These are phyloP conservation scores for Pythium dissimile DNA, from an alignment of 352 stramenopile species.

Conservation along the genomic window DNA sequence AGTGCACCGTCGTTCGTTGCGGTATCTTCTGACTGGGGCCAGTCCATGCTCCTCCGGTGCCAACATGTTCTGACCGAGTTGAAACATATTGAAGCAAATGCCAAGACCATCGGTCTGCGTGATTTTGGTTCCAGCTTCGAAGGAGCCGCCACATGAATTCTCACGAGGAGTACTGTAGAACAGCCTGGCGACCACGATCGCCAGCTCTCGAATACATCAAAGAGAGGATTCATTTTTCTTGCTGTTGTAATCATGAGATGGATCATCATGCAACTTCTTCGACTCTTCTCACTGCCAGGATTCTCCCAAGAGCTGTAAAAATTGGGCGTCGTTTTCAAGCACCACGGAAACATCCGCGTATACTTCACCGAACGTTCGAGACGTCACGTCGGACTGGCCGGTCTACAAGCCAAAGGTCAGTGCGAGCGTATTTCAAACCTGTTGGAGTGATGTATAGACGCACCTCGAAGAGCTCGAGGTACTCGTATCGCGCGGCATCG, in stretches of 20 bases:
- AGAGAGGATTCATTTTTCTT: too few species aligned
- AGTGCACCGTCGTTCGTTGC: too few species aligned
- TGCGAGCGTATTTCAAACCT: background rate
- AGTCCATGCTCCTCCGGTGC: slow-evolving; percentile 37
- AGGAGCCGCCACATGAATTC: background rate
- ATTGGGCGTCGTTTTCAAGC: slow-evolving; percentile 55
- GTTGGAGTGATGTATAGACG: background rate
- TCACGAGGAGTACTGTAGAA: background rate
- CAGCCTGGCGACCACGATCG: too few species aligned
- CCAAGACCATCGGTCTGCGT: slow-evolving; percentile 6
- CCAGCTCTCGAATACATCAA: too few species aligned
- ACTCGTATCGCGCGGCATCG: slow-evolving; percentile 36
- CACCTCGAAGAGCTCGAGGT: slow-evolving; percentile 48
- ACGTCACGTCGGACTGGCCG: slow-evolving; percentile 32
- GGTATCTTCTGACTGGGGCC: slow-evolving; percentile 20
- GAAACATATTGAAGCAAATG: slow-evolving; percentile 38
- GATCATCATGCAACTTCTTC: background rate
- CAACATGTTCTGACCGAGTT: slow-evolving; percentile 41
- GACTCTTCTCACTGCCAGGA: slow-evolving; percentile 51
- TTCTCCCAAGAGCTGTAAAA: slow-evolving; percentile 62
- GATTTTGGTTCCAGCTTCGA: background rate
- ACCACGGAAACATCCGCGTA: slow-evolving; percentile 68
- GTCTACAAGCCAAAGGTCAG: background rate
- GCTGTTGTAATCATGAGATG: too few species aligned
- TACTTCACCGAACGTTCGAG: slow-evolving; percentile 61